Conservation (phyloP, 2,329 filamentous ascomycete genomes). For the Trematosphaeria pertusa region DNA sequence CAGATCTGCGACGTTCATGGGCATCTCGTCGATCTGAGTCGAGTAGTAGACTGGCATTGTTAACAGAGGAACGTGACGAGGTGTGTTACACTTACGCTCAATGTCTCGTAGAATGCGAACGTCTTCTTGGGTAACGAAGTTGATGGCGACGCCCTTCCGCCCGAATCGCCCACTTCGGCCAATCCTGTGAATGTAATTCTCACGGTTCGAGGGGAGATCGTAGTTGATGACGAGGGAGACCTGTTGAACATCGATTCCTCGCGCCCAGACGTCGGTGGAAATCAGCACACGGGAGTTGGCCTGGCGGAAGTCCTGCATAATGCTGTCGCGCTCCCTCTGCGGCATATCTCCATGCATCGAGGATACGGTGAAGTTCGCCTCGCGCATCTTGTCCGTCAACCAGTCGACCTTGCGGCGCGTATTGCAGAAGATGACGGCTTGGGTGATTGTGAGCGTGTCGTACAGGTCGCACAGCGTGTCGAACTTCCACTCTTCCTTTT, state of each 20-base stretch:
- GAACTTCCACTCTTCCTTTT: conserved; percentile 99
- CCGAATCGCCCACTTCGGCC: conserved; percentile 95
- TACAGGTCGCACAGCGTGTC: conserved; percentile 98
- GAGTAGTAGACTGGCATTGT: conserved; percentile 80
- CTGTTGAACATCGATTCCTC: conserved; percentile 98
- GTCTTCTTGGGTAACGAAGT: conserved; percentile 98
- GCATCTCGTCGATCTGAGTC: conserved; percentile 98
- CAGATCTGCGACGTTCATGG: conserved; percentile 75
- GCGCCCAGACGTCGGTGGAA: conserved; percentile 96
- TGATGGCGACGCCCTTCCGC: conserved; percentile 98
- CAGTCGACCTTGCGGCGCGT: conserved; percentile 98
- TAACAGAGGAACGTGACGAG: conserved; percentile 31
- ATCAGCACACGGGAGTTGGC: conserved; percentile 96
- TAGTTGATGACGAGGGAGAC: conserved; percentile 99
- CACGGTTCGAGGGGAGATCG: conserved; percentile 95
- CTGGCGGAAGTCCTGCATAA: conserved; percentile 99
- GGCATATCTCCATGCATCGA: conserved; percentile 99
- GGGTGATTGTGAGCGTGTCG: conserved; percentile 97
- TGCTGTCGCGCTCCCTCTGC: conserved; percentile 96
- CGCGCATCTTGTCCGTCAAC: conserved; percentile 99
- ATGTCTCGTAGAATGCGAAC: conserved; percentile 97
- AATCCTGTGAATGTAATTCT: conserved; percentile 99
- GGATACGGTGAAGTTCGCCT: conserved; percentile 97
- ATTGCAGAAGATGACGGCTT: conserved; percentile 99
- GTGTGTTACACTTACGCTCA: conserved; percentile 68